Conservation (phyloP, 2,329 filamentous ascomycete species). For the Ophiostoma fasciatum region DNA sequence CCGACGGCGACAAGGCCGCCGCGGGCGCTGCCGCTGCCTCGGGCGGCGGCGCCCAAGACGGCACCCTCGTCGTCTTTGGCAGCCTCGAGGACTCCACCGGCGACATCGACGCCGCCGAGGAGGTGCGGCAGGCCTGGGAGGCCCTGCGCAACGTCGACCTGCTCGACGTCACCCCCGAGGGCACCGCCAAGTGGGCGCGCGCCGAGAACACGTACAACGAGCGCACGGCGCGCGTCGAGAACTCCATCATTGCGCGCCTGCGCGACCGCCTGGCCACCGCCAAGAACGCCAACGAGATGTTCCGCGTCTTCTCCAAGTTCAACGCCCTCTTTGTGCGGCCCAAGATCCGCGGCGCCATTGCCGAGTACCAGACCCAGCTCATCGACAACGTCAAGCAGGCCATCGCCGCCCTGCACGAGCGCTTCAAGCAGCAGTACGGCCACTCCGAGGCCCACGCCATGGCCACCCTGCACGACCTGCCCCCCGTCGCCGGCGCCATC, state of each 20-base stretch:
- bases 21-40: constrained; percentile 25
- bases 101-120: constrained; percentile 91
- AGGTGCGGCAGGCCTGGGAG: constrained; percentile 88
- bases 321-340: constrained; percentile 95
- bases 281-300: constrained; percentile 98
- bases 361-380: constrained; percentile 93
- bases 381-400: constrained; percentile 97
- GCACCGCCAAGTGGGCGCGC: constrained; percentile 81
- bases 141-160: constrained; percentile 90
- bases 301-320: constrained; percentile 98
- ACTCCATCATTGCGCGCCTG: constrained; percentile 91
- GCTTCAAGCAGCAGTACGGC: constrained; percentile 97
- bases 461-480: constrained; percentile 90
- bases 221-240: constrained; percentile 90
- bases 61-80: too few relatives aligned
- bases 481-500: constrained; percentile 90
- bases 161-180: constrained; percentile 78
- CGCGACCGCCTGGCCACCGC: constrained; percentile 87
- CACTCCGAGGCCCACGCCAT: constrained; percentile 96
- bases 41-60: constrained; percentile 45
- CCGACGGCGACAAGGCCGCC: constrained; percentile 23
- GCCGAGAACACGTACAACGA: constrained; percentile 96
- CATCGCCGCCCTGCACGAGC: constrained; percentile 82
- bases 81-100: constrained; percentile 89
- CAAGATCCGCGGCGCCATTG: constrained; percentile 97